phyloP scores from a whole-genome alignment of 148 eudicot genomes.

The Rhododendron williamsianum region DNA sequence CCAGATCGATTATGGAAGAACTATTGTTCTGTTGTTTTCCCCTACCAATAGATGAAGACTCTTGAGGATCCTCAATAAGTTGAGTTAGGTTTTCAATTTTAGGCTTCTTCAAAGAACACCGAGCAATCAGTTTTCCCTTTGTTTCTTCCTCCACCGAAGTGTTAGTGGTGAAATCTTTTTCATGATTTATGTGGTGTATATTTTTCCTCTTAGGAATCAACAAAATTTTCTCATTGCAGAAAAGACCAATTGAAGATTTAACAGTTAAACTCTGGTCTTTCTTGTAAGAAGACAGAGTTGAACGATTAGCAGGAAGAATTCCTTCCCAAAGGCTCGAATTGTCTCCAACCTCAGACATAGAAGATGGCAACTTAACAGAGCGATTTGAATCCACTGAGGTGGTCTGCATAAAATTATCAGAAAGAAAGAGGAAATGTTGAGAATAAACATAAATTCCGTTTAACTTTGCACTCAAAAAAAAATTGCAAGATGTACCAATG shows the following conservation, averaged over 20 bases:
- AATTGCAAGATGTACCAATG: constrained; percentile 28
- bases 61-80: constrained; percentile 14
- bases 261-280: constrained; percentile 22
- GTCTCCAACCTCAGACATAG: constrained; percentile 28
- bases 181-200: constrained; percentile 18
- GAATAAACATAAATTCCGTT: background rate
- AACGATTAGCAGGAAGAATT: constrained; percentile 81
- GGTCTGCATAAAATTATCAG: constrained; percentile 33
- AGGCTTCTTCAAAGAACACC: constrained; percentile 52
- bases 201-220: constrained; percentile 22
- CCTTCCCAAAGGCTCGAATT: constrained; percentile 26
- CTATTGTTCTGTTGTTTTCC: constrained; percentile 10
- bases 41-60: constrained; percentile 11
- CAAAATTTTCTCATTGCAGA: constrained; percentile 23
- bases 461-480: background rate
- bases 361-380: constrained; percentile 27
- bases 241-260: constrained; percentile 30
- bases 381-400: constrained; percentile 25
- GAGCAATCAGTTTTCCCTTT: constrained; percentile 20
- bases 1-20: constrained; percentile 3
- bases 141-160: constrained; percentile 19
- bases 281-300: constrained; percentile 37
- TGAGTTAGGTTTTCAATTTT: constrained; percentile 30
- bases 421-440: constrained; percentile 11
- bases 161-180: constrained; percentile 31